Percentiles rank a stretch among this genome's conserved stretches.
Conservation (phyloP, 305 asterid species). For the Solanum chacoense region DNA sequence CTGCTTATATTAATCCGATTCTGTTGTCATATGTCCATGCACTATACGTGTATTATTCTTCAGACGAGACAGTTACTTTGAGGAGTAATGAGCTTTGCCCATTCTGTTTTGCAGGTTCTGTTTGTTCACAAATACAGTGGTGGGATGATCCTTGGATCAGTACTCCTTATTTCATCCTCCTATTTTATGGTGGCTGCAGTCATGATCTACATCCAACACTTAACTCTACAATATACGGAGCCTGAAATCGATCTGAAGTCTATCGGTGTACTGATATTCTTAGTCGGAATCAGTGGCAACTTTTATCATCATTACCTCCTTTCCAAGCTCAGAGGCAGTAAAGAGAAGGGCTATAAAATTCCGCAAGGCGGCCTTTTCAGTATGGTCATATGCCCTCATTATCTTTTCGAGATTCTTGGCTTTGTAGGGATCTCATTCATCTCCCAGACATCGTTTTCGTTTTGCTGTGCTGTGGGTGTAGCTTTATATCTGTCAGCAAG, state of each 20-base stretch:
- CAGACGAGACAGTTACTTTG: neutral
- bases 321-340: conserved; percentile 39
- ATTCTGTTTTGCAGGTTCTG: conserved; percentile 28
- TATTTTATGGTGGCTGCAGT: conserved; percentile 32
- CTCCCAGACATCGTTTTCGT: conserved; percentile 36
- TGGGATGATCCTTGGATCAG: conserved; percentile 25
- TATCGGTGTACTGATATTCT: conserved; percentile 22
- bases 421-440: conserved; percentile 47
- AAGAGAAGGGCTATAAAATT: conserved; percentile 47
- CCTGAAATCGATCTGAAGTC: conserved; percentile 48
- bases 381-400: conserved; percentile 60
- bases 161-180: conserved; percentile 23
- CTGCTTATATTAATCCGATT: neutral
- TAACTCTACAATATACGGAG: conserved; percentile 23
- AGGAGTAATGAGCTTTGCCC: neutral
- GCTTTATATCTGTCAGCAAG: conserved; percentile 35
- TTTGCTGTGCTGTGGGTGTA: conserved; percentile 25
- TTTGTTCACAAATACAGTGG: conserved; percentile 68
- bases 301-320: conserved; percentile 63
- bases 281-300: conserved; percentile 46
- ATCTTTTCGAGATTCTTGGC: conserved; percentile 41
- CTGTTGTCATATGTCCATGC: neutral
- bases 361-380: conserved; percentile 54
- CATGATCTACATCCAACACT: conserved; percentile 33
- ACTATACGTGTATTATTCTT: neutral